phyloP scores from a whole-genome alignment of 352 stramenopile genomes.

The Phytophthora capsici region DNA sequence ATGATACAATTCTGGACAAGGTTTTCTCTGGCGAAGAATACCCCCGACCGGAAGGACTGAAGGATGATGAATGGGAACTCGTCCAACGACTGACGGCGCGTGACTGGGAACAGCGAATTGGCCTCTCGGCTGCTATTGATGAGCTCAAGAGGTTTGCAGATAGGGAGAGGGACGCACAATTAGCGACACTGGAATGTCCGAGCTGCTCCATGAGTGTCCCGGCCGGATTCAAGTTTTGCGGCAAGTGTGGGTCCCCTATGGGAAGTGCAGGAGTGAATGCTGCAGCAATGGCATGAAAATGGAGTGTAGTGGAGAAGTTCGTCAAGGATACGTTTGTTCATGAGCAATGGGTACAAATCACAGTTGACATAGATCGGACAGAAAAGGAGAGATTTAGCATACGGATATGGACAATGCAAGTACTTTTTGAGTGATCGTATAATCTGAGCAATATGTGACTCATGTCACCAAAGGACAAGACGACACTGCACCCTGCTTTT shows the following conservation, averaged over 20 bases:
- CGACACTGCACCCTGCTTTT: no score
- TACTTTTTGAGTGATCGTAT: no score
- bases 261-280: background rate
- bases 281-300: background rate
- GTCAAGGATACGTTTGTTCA: no score
- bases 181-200: slow-evolving; percentile 20
- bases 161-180: slow-evolving; percentile 21
- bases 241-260: slow-evolving; percentile 25
- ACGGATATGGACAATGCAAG: no score
- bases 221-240: slow-evolving; percentile 33
- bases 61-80: slow-evolving; percentile 26
- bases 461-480: no score
- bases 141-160: slow-evolving; percentile 20
- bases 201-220: slow-evolving; percentile 22
- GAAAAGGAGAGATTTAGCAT: no score
- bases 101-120: slow-evolving; percentile 23
- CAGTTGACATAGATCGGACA: no score
- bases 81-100: slow-evolving; percentile 11
- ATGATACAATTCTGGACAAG: slow-evolving; percentile 38
- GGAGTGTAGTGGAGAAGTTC: background rate
- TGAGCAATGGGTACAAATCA: background rate
- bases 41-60: slow-evolving; percentile 17
- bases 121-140: slow-evolving; percentile 8
- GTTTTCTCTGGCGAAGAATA: slow-evolving; percentile 20
- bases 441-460: no score